Evolutionary conservation across 768 basidiomycete genomes (phyloP), one percentile per base, ranked within the genome.

Genomic region (Baorangia bicolor): DNA sequence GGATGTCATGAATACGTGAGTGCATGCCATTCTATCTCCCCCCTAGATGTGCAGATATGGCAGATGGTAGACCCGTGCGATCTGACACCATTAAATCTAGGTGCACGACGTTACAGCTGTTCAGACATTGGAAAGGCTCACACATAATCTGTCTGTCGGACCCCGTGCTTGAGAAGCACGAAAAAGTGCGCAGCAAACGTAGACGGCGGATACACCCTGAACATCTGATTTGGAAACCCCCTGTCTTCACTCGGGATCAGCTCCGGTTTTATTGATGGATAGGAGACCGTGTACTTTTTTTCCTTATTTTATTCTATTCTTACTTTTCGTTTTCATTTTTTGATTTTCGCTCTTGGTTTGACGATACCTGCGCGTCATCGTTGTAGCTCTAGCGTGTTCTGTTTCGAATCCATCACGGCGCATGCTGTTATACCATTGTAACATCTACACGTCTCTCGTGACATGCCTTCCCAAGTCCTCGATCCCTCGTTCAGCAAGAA

Each of bases 1-100:
- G 30, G 97, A 99, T 71, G 87, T 99, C 55, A 94, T 96, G 90
- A 96, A 97, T 75, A 98, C 97, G 96, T 98, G 70, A 72, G 94
- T 85, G 11, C 13, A 42, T 51, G 59, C 53, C 56, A 52, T 49
- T 55, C 48, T 50, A 50, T 44, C 47, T 5, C 31, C 16, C 49
- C 39, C 28, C 34, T 25, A 2, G 40, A 50, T 35, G 28, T 35
- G 25, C 12, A 11, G 38, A 48, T 57, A 28, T 3, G 34, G 25
- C 33, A 14, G 35, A 20, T 44, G 40, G 48, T 57, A 16, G n/a
- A 31, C 38, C 56, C 43, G 34, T 37, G 38, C 25, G 39, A 49
- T 54, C 23, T 63, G 47, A 61, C 45, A 58, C 44, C 45, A 61
- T 65, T 30, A 60, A 43, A 58, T 53, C 34, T 56, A 99, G 96